phyloP scores from a whole-genome alignment of 1,139 yeast species.

The Saccharomycopsis hybrid region DNA sequence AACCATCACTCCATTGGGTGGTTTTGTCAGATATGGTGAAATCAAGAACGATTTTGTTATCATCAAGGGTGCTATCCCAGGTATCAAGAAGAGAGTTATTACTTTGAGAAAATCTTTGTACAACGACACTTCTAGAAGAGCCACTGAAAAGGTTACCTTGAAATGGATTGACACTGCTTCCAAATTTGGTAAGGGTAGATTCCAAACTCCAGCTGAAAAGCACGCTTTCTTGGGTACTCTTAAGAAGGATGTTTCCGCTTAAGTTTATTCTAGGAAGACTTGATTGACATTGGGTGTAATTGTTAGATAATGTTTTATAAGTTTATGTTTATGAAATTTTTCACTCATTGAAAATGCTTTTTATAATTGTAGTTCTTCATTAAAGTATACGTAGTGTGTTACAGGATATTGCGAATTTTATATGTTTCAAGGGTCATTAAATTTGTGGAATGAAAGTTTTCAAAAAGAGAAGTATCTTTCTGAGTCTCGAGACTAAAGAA shows the following conservation, averaged over 20 bases:
- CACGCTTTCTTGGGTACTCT: constrained; percentile 99
- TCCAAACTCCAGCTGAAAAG: constrained; percentile 99
- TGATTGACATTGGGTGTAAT: neutral
- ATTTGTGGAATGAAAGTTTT: no score
- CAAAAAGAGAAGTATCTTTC: no score
- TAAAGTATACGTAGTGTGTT: no score
- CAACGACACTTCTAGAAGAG: constrained; percentile 97
- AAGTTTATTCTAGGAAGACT: constrained; percentile 23
- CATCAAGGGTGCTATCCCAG: constrained; percentile 99
- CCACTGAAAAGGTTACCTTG: constrained; percentile 91
- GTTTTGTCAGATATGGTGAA: constrained; percentile 98
- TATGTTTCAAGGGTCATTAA: no score
- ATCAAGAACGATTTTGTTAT: constrained; percentile 96
- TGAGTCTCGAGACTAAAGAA: no score
- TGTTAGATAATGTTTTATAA: no score
- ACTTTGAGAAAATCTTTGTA: constrained; percentile 98
- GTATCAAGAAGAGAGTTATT: constrained; percentile 98
- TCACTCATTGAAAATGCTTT: no score
- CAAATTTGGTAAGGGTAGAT: constrained; percentile 99
- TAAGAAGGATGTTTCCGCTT: constrained; percentile 68
- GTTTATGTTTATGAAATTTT: neutral
- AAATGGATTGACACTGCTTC: constrained; percentile 99
- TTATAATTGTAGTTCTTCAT: no score
- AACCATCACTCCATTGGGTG: constrained; percentile 99
- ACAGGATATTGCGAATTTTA: no score